Percentiles rank a stretch among this genome's conserved stretches.
phyloP scores from a whole-genome alignment of 1,284 basidiomycete species.

The Apiotrichum brassicae region DNA sequence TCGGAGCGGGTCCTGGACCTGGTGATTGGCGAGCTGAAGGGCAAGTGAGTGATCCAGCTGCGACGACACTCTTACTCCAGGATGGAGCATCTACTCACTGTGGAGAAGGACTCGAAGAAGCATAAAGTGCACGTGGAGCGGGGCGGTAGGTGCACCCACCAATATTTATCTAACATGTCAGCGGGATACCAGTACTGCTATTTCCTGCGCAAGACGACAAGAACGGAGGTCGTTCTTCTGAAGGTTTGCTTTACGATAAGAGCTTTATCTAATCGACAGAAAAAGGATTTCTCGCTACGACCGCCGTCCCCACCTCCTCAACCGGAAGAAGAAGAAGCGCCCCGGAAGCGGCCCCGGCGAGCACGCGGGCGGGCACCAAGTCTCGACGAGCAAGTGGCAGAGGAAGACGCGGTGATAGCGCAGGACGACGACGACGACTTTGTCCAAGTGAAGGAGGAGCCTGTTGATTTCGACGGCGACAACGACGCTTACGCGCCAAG shows the following conservation, averaged over 20 bases:
- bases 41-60: conserved; percentile 31
- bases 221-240: conserved; percentile 42
- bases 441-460: conserved; percentile 23
- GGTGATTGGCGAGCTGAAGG: conserved; percentile 36
- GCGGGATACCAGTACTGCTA: conserved; percentile 45
- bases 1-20: conserved; percentile 32
- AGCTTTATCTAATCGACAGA: conserved; percentile 14
- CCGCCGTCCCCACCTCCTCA: conserved; percentile 30
- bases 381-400: not conserved
- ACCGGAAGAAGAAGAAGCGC: not conserved
- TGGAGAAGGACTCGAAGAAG: conserved; percentile 29
- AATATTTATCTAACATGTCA: conserved; percentile 2
- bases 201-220: conserved; percentile 38
- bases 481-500: not conserved
- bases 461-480: conserved; percentile 4
- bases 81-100: conserved; percentile 27
- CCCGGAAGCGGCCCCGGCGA: conserved; percentile 8
- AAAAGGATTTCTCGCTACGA: conserved; percentile 35
- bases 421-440: conserved; percentile 17
- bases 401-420: conserved; percentile 5
- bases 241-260: conserved; percentile 21
- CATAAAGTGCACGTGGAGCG: conserved; percentile 43
- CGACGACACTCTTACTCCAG: conserved; percentile 12
- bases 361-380: conserved; percentile 10
- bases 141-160: conserved; percentile 28